Percentiles rank a stretch among this genome's conserved stretches.
These are phyloP conservation scores for Dactylis glomerata DNA, from an alignment of 176 grass and related monocot genomes.

Conservation along the genomic window DNA sequence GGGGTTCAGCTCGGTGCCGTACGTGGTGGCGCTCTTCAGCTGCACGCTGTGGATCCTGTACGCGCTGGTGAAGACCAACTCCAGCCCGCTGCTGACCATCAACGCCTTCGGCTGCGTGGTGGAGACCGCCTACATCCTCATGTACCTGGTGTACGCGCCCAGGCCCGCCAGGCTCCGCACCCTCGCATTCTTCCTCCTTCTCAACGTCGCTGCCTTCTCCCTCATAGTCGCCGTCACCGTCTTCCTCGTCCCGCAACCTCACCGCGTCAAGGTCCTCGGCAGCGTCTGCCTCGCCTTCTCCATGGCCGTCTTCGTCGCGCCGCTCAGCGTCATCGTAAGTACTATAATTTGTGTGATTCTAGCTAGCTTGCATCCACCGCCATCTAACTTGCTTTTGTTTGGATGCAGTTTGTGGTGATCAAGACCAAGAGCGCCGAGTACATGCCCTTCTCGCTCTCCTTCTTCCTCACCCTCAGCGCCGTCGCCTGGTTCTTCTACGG, in stretches of 20 bases:
- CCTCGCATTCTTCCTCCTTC: slow-evolving; percentile 47
- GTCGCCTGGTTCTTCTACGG: slow-evolving; percentile 80
- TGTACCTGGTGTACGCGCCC: slow-evolving; percentile 72
- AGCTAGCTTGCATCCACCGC: too few relatives aligned
- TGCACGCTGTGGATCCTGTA: slow-evolving; percentile 85
- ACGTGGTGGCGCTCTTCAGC: slow-evolving; percentile 90
- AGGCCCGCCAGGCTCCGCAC: slow-evolving; percentile 33
- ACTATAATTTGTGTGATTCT: neutral
- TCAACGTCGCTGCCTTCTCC: slow-evolving; percentile 65
- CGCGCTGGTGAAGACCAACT: slow-evolving; percentile 66
- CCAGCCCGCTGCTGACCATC: slow-evolving; percentile 70
- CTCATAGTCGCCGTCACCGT: slow-evolving; percentile 52
- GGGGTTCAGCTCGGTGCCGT: slow-evolving; percentile 80
- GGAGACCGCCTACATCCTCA: slow-evolving; percentile 59
- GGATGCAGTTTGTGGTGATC: slow-evolving; percentile 65
- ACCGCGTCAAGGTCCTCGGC: slow-evolving; percentile 62
- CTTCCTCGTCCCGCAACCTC: slow-evolving; percentile 25
- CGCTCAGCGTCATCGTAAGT: slow-evolving; percentile 88
- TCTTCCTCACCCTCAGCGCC: slow-evolving; percentile 79
- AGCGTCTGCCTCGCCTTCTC: slow-evolving; percentile 88
- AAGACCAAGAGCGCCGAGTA: slow-evolving; percentile 82
- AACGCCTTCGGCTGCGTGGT: slow-evolving; percentile 75
- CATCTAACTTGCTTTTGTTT: neutral
- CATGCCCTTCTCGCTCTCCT: slow-evolving; percentile 85
- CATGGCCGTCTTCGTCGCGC: slow-evolving; percentile 82